Evolutionary conservation across 2,329 filamentous ascomycete species (phyloP).

Genomic region (Paramyrothecium roridum): DNA sequence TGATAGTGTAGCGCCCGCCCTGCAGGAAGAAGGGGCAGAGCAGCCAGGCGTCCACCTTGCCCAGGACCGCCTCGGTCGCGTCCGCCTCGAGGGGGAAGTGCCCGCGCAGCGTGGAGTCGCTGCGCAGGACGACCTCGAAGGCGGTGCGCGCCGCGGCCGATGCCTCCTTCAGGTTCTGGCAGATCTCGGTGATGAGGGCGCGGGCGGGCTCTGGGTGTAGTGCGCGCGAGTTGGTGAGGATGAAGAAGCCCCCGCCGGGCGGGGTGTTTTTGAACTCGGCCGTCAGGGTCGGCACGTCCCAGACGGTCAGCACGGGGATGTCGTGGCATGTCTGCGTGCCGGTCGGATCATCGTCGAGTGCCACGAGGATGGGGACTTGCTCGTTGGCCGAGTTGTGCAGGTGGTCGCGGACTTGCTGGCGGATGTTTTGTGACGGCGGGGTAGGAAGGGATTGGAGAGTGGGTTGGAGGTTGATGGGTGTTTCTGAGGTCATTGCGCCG

Average conservation of each 20-base stretch:
- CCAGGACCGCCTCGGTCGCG: slow-evolving; percentile 46
- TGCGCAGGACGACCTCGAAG: slow-evolving; percentile 54
- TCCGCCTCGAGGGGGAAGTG: slow-evolving; percentile 56
- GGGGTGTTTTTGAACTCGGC: slow-evolving; percentile 36
- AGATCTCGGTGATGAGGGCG: slow-evolving; percentile 47
- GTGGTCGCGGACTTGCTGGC: not conserved
- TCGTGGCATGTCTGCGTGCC: slow-evolving; percentile 61
- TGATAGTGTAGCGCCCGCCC: slow-evolving; percentile 54
- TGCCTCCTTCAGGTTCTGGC: slow-evolving; percentile 42
- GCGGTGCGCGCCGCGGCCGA: slow-evolving; percentile 30
- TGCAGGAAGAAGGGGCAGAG: slow-evolving; percentile 58
- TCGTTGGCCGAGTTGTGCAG: not conserved
- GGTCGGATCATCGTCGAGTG: slow-evolving; percentile 54
- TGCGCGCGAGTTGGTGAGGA: slow-evolving; percentile 57
- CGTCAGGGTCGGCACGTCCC: slow-evolving; percentile 41
- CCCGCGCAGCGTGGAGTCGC: slow-evolving; percentile 54
- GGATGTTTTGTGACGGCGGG: not conserved
- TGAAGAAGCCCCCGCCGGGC: slow-evolving; percentile 50
- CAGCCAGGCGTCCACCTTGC: slow-evolving; percentile 48
- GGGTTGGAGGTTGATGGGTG: not conserved
- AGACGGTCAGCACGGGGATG: slow-evolving; percentile 52
- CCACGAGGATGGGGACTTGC: slow-evolving; percentile 30
- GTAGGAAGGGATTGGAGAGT: slow-evolving; percentile 2
- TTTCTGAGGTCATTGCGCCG: not conserved
- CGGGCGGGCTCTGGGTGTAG: slow-evolving; percentile 45